Base-by-base conservation (phyloP, 306 rosid genomes). In the Vigna unguiculata region DNA sequence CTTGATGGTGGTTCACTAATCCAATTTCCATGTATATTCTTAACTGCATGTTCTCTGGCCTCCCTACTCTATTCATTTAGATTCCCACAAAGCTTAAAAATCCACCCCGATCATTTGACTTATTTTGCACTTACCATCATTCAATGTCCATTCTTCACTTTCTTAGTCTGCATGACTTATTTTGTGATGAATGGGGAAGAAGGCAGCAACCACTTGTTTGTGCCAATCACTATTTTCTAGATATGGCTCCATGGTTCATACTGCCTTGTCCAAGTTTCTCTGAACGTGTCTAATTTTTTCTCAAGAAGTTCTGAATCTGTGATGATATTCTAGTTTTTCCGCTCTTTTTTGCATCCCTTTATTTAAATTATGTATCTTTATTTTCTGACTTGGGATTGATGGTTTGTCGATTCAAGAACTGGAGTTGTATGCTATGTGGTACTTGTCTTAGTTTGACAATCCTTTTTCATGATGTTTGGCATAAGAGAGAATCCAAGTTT, bases 301-400 rank as follows among this genome's bases (percentile, higher is more conserved):
- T 2, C 22, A 32, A 5, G 28, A 36, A 8, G 40, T 17, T 52
- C 28, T 38, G 40, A 51, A 22, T 51, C 30, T 64, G 43, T 51
- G 12, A 28, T 28, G 6, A 28, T 59, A 59, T 59, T 59, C 36
- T 28, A 14, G 21, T 6, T 14, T 59, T 59, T 58, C 19, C 2
- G 0, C 64, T 13, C 64, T 58, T 58, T 58, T 14, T 16, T 6
- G 8, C 25, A 38, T 43, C 67, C 45, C n/a, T n/a, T 25, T 41
- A 30, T 71, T 38, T 21, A 41, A 14, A 36, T 54, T 16, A 52
- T 20, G 22, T 10, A 53, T 43, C 41, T 72, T 5, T 32, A 7
- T 72, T 55, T 72, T 55, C 66, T 72, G 41, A 15, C 15, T 15
- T 40, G 17, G 34, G 30, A 22, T 72, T 22, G 40, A 72, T 21